A percentile compares a stretch with the other conserved stretches of the same genome.
Evolutionary conservation across 2,329 filamentous ascomycete species (phyloP).

Genomic region (Trichothecium sympodiale): DNA sequence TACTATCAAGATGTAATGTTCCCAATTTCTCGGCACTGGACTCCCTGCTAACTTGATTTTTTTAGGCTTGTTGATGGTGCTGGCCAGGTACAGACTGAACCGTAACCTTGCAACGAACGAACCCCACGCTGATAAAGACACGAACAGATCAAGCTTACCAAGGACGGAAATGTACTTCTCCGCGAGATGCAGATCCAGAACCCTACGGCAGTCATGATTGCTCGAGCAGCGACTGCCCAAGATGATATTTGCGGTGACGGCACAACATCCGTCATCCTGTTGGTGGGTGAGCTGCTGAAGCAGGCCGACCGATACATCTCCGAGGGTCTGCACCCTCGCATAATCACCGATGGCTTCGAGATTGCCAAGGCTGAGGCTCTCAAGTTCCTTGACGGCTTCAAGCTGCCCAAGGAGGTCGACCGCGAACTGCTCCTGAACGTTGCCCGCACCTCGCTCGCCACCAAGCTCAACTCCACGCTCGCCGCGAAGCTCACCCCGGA

Average conservation of each 20-base stretch:
- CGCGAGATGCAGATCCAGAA: slow-evolving; percentile 92
- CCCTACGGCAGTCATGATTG: slow-evolving; percentile 83
- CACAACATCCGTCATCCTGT: slow-evolving; percentile 88
- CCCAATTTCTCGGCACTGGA: neutral
- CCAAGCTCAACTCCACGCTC: slow-evolving; percentile 83
- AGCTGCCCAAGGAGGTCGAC: slow-evolving; percentile 78
- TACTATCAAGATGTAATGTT: slow-evolving; percentile 80
- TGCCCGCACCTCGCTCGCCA: slow-evolving; percentile 86
- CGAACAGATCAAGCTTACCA: slow-evolving; percentile 88
- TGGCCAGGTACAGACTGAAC: slow-evolving; percentile 43
- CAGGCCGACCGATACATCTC: slow-evolving; percentile 94
- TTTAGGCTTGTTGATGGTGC: slow-evolving; percentile 57
- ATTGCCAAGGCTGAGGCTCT: slow-evolving; percentile 88
- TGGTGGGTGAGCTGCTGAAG: slow-evolving; percentile 95
- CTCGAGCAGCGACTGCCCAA: slow-evolving; percentile 82
- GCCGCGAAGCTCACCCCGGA: slow-evolving; percentile 86
- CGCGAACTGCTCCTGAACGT: slow-evolving; percentile 89
- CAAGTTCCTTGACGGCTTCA: slow-evolving; percentile 94
- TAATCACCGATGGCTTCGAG: slow-evolving; percentile 96
- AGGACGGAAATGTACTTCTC: slow-evolving; percentile 85
- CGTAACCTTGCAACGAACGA: slow-evolving; percentile 14
- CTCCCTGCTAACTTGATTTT: slow-evolving; percentile 14
- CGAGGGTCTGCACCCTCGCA: slow-evolving; percentile 91
- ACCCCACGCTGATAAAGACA: slow-evolving; percentile 6
- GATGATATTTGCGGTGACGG: slow-evolving; percentile 98